Evolutionary conservation across 2,329 filamentous ascomycete species (phyloP), one percentile per base, ranked within the genome.

Genomic region (Phialemoniopsis sp.): DNA sequence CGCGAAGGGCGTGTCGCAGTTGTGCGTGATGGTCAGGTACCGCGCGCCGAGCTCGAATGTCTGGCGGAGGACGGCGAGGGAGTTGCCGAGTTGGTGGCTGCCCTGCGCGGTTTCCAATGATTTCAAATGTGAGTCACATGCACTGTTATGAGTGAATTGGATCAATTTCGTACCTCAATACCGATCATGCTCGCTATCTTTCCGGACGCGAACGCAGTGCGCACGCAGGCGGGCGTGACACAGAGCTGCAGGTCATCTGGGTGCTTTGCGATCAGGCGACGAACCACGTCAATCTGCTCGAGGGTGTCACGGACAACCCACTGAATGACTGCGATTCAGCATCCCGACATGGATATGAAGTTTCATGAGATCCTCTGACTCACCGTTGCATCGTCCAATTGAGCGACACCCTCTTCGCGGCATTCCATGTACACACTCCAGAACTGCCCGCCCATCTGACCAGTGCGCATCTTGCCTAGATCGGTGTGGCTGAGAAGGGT

Each of bases 31-130:
- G 2, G 51, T 55, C 19, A 54, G 46, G 44, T 61, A 63, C 36
- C 58, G 49, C 13, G 60, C 58, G 15, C 59, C 60, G 31, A 59
- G 50, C 28, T 48, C 44, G 32, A 46, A 51, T 29, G 54, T 17
- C 36, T 41, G 43, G 9, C 44, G 36, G 13, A 37, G 16, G 6
- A 18, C 13, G 13, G 42, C 42, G 13, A 51, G 45, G 10, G 40
- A 45, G 34, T 47, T 48, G n/a, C 50, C 54, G 5, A 52, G 43
- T 30, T 45, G 38, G 42, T 55, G 52, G 12, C 18, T 17, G 26
- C 43, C 52, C 39, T 56, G 21, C 10, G 21, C 10, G 21, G 6
- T 26, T 26, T 26, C 21, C 21, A 26, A 6, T 26, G 21, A 26
- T 26, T 26, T 10, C 21, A 10, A 26, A n/a, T n/a, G n/a, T n/a